Base-by-base conservation (phyloP, 2,329 filamentous ascomycete species). In the Tolypocladium capitatum region DNA sequence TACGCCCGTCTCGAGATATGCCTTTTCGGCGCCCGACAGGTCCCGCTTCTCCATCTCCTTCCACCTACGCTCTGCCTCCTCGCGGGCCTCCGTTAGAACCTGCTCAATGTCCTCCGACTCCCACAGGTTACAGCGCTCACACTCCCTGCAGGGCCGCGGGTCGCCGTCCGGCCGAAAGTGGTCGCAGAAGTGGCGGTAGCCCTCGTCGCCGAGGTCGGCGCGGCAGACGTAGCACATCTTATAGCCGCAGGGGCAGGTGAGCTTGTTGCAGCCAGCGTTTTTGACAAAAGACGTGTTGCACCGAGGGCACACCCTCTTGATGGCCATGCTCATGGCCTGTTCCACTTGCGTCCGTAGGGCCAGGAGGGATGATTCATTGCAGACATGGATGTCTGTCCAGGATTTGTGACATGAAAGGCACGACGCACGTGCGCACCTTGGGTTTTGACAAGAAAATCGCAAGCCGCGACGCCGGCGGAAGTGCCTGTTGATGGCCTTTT, bases 141-240 rank as follows among this genome's bases (percentile, higher is more conserved):
- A 97, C 63, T 94, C 81, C 1, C 64, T 73, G 63, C 92, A 98
- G 14, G 74, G 71, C 14, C 78, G 76, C 20, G 73, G 71, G 44
- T 90, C 88, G 0, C 84, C 86, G 51, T 85, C 77, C 10, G 86
- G 83, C 9, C 92, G 78, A 63, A 97, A 97, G 66, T 97, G 92
- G 62, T 95, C 86, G 63, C 92, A 98, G 60, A 96, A 98, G 65
- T 98, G 92, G 35, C 81, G 75, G 64, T 98, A 97, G 1, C 91
- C 90, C 62, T 90, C 83, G 45, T 77, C 70, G 48, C 73, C 70
- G 43, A 84, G 79, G 58, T 87, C 82, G 55, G 83, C 83, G 36
- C 92, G 86, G 65, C 92, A 98, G 43, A 97, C 80, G 60, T 98
- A 98, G 64, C 92, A 98, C 91, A 97, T 97, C 56, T 86, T 84